phyloP scores from a whole-genome alignment of 345 rosid species.

The Heritiera littoralis region DNA sequence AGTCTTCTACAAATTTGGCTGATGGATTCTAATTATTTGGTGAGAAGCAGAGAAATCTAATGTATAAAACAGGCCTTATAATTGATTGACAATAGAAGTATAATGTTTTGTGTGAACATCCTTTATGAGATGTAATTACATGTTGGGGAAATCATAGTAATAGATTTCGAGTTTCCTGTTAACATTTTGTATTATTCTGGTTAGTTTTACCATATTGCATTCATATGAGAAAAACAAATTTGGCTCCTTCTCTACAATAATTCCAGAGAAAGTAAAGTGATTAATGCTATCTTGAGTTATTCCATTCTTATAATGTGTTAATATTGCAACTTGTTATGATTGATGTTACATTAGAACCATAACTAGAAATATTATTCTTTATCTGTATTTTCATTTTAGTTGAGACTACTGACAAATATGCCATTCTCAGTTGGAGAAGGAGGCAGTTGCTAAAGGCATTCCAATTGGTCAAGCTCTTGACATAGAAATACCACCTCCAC shows the following conservation, averaged over 20 bases:
- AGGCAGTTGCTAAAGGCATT: slow-evolving; percentile 82
- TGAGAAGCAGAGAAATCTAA: background rate
- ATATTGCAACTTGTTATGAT: background rate
- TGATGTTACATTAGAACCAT: background rate
- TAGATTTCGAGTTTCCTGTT: background rate
- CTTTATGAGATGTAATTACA: background rate
- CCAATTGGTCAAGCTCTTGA: slow-evolving; percentile 72
- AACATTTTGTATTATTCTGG: background rate
- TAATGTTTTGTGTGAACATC: background rate
- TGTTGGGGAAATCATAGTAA: background rate
- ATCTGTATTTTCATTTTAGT: background rate
- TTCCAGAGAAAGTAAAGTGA: background rate
- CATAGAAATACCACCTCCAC: slow-evolving; percentile 94
- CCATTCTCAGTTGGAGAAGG: slow-evolving; percentile 84
- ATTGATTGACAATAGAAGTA: background rate
- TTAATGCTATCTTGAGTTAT: background rate
- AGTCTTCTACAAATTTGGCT: background rate
- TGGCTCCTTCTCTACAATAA: background rate
- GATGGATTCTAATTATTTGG: slow-evolving; percentile 4
- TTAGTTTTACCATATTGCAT: background rate
- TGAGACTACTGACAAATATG: slow-evolving; percentile 16
- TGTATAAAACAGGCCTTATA: background rate
- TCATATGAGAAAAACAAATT: background rate
- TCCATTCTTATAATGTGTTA: background rate
- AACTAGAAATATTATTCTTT: background rate